Evolutionary conservation across 805 yeast genomes (phyloP).

Genomic region (Osmozyma mogii): DNA sequence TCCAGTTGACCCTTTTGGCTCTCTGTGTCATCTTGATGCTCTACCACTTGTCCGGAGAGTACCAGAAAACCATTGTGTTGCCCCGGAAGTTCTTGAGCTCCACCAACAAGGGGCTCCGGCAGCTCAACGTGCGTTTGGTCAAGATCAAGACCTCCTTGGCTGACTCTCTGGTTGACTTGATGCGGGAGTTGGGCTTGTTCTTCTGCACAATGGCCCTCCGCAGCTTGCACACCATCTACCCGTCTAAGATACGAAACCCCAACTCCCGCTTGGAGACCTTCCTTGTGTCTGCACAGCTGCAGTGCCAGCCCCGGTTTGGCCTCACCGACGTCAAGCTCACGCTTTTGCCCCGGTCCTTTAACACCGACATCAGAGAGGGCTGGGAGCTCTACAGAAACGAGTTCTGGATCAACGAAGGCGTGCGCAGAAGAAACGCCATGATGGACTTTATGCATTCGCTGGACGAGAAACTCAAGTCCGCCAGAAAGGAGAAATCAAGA

Average conservation of each 20-base stretch:
- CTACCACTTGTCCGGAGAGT: conserved; percentile 85
- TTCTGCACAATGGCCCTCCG: conserved; percentile 22
- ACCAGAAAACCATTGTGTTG: conserved; percentile 70
- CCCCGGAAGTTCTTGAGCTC: conserved; percentile 73
- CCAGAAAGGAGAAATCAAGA: too few species aligned
- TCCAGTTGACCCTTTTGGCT: conserved; percentile 53
- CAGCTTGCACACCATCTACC: conserved; percentile 28
- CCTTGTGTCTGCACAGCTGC: conserved; percentile 33
- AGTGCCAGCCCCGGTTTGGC: conserved; percentile 59
- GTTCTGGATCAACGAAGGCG: conserved; percentile 84
- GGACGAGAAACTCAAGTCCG: too few species aligned
- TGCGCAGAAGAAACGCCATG: conserved; percentile 41
- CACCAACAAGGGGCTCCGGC: conserved; percentile 86
- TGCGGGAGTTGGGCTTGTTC: conserved; percentile 28
- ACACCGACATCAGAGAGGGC: conserved; percentile 77
- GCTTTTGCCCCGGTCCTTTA: conserved; percentile 73
- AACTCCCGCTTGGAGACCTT: conserved; percentile 30
- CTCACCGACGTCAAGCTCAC: conserved; percentile 69
- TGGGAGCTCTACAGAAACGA: conserved; percentile 94
- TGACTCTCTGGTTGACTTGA: conserved; percentile 26
- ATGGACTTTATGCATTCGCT: conserved; percentile 18
- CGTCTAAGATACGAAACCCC: conserved; percentile 23
- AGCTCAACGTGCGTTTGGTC: conserved; percentile 70
- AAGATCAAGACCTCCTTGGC: conserved; percentile 39
- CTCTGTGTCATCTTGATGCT: conserved; percentile 60